A percentile compares a stretch with the other conserved stretches of the same genome.
phyloP scores from a whole-genome alignment of 2,329 filamentous ascomycete species.

The Nothopassalora personata region DNA sequence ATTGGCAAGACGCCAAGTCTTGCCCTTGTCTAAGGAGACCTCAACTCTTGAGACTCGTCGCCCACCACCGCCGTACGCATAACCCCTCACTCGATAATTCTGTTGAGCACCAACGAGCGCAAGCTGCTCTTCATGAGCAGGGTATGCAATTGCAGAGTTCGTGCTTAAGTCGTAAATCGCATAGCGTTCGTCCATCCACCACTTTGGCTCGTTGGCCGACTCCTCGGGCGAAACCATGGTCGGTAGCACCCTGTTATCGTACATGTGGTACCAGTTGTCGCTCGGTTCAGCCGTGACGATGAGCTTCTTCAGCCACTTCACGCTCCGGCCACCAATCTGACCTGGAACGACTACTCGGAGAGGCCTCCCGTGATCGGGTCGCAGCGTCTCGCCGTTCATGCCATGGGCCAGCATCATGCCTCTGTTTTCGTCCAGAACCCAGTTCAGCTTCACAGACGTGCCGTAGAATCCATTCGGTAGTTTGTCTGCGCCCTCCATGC shows the following conservation, averaged over 20 bases:
- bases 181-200: constrained; percentile 86
- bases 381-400: constrained; percentile 80
- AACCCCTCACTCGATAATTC: constrained; percentile 66
- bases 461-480: constrained; percentile 83
- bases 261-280: constrained; percentile 93
- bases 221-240: constrained; percentile 80
- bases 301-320: constrained; percentile 85
- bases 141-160: constrained; percentile 77
- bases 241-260: constrained; percentile 84
- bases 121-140: constrained; percentile 69
- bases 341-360: constrained; percentile 79
- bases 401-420: constrained; percentile 83
- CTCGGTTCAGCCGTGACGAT: constrained; percentile 73
- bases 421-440: constrained; percentile 75
- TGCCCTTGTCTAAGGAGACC: constrained; percentile 75
- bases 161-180: constrained; percentile 88
- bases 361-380: constrained; percentile 81
- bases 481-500: constrained; percentile 86
- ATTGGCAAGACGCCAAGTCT: constrained; percentile 69
- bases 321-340: constrained; percentile 84
- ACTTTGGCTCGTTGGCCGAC: constrained; percentile 64
- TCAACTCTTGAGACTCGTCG: constrained; percentile 76
- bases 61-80: constrained; percentile 87
- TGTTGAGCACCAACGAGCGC: constrained; percentile 44
- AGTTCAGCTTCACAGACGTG: constrained; percentile 80